These are phyloP conservation scores for Bocquillonia castaneifolia DNA, from an alignment of 441 rosid species.

Conservation along the genomic window DNA sequence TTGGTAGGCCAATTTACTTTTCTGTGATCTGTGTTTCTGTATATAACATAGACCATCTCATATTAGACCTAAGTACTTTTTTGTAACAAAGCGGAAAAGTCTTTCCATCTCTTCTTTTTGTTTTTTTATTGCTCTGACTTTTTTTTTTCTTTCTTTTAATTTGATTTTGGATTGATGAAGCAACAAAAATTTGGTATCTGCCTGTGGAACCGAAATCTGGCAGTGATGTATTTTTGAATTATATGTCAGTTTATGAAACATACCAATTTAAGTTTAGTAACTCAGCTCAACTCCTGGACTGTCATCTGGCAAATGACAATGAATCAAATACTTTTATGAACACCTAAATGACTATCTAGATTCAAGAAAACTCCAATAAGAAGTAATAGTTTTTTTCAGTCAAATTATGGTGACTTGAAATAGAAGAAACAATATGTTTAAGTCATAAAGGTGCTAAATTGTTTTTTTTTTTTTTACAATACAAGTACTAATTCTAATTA, in stretches of 20 bases:
- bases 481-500: not conserved
- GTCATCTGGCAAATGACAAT: not conserved
- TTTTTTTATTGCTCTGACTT: too few relatives aligned
- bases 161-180: not conserved
- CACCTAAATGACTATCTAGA: not conserved
- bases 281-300: not conserved
- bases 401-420: not conserved
- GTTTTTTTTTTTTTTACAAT: not conserved
- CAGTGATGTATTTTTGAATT: not conserved
- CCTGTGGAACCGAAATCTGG: not conserved
- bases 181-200: not conserved
- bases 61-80: not conserved
- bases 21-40: slow-evolving; percentile 9
- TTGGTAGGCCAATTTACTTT: slow-evolving; percentile 42
- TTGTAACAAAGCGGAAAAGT: too few relatives aligned
- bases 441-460: not conserved
- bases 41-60: too few relatives aligned
- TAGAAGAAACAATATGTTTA: not conserved
- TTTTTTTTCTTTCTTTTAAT: not conserved
- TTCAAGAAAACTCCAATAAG: not conserved
- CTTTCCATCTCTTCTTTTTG: too few relatives aligned
- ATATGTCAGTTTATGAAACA: not conserved
- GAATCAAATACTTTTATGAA: not conserved
- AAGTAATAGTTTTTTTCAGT: too few relatives aligned
- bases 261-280: not conserved